phyloP scores from a whole-genome alignment of 73 alveolate species.

The Tetrahymena elliotti region DNA sequence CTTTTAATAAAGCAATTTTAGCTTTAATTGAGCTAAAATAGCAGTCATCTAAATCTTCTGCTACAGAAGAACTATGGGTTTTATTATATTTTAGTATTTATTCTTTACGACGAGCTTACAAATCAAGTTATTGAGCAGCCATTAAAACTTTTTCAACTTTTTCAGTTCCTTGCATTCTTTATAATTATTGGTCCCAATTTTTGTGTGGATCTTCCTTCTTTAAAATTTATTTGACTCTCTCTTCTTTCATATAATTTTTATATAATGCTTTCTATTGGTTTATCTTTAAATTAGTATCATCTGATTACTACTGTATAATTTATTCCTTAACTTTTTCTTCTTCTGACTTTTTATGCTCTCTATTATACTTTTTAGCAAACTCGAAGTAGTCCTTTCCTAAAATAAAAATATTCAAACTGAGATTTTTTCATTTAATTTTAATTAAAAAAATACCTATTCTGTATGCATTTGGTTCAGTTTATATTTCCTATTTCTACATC shows the following conservation, averaged over 20 bases:
- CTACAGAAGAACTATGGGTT: background rate
- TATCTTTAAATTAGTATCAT: background rate
- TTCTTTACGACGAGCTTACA: background rate
- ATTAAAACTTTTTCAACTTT: background rate
- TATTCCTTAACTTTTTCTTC: background rate
- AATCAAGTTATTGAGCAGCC: background rate
- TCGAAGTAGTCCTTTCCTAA: background rate
- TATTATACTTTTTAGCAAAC: background rate
- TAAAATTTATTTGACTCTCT: background rate
- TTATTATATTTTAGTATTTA: background rate
- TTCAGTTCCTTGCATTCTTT: background rate
- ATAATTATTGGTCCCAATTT: background rate
- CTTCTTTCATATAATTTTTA: background rate
- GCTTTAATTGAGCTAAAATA: background rate
- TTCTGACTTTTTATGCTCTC: background rate
- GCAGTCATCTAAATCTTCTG: background rate
- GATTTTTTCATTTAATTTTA: background rate
- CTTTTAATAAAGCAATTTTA: background rate
- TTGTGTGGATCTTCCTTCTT: background rate
- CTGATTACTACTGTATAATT: background rate
- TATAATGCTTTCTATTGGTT: background rate
- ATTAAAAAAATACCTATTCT: background rate
- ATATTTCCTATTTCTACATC: background rate
- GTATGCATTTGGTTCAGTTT: background rate
- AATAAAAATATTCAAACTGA: background rate